Conservation (phyloP, 176 grass and related monocot species). For the Cocos nucifera region DNA sequence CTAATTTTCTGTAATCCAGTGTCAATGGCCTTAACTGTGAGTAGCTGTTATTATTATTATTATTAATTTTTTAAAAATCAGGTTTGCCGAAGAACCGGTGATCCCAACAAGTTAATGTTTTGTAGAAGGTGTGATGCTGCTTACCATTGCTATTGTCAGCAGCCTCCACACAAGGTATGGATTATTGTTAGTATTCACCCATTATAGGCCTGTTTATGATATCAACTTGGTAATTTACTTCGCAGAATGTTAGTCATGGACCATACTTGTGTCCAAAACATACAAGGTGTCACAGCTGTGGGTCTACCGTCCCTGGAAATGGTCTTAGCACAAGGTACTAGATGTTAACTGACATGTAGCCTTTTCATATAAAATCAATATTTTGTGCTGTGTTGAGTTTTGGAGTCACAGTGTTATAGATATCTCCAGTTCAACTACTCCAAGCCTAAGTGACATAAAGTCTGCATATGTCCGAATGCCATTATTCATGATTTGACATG, state of each 20-base stretch:
- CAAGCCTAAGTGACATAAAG: too few species aligned
- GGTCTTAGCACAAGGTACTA: constrained; percentile 90
- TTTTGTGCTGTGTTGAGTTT: too few species aligned
- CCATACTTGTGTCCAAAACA: constrained; percentile 43
- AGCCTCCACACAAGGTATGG: constrained; percentile 93
- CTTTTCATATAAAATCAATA: too few species aligned
- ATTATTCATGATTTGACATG: constrained; percentile 5
- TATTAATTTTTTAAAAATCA: constrained; percentile 27
- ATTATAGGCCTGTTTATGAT: background rate
- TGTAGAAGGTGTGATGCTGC: constrained; percentile 98
- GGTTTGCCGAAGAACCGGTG: constrained; percentile 87
- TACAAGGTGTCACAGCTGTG: constrained; percentile 96
- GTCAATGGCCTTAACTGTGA: too few species aligned
- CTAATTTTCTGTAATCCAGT: too few species aligned
- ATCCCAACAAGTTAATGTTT: constrained; percentile 95
- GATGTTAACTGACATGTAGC: background rate
- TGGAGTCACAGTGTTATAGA: too few species aligned
- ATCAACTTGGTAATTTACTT: constrained; percentile 7
- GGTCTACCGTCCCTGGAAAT: constrained; percentile 89
- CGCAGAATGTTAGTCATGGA: constrained; percentile 69
- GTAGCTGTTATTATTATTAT: too few species aligned
- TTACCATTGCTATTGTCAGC: constrained; percentile 96
- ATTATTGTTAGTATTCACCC: background rate
- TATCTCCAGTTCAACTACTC: too few species aligned
- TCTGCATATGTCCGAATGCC: too few species aligned